Evolutionary conservation across 2,329 filamentous ascomycete genomes (phyloP), one percentile per base, ranked within the genome.

Genomic region (Epichloe sp.): DNA sequence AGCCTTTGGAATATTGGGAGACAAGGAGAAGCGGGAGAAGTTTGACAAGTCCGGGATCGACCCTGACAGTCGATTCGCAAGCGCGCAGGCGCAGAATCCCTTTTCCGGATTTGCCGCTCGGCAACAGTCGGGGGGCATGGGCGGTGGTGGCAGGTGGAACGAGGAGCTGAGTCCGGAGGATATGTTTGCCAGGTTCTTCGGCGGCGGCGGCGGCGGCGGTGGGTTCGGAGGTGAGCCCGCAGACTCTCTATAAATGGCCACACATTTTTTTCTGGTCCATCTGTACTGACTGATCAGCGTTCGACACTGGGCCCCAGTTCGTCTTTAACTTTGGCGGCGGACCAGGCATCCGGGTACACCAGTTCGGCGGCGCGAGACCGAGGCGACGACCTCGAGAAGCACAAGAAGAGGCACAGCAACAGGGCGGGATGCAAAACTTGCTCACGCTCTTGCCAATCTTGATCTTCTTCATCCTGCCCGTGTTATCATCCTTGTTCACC

Each of bases 171-270:
- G 86, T 50, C 90, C 93, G 0, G 93, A 98, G 68, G 93, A 98
- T 68, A 80, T 98, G 75, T 98, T 98, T 71, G 84, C 91, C 64
- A 82, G 91, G 56, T 98, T 98, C 77, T 98, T 98, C 72, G 88
- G 88, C 46, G 89, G 86, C 42, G 83, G 79, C 46, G 82, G 85
- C 53, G 82, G 79, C 15, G 83, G 87, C 62, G 85, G 85, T 71
- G 79, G 70, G 4, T 73, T 74, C 60, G 74, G 68, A 56, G 68
- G 67, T 72, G 54, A 65, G 65, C 48, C 53, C 31, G 4, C 23
- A 26, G 12, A 36, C 11, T 2, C 6, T 26, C 8, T 2, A n/a
- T 7, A 1, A 21, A 35, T 5, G 26, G 35, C 48, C 48, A 42
- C 38, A 49, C 38, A 3, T 49, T 42, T 31, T 37, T 35, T 37